Conservation (phyloP, 331 rosid genomes). For the Rhamnella rubrinervis region DNA sequence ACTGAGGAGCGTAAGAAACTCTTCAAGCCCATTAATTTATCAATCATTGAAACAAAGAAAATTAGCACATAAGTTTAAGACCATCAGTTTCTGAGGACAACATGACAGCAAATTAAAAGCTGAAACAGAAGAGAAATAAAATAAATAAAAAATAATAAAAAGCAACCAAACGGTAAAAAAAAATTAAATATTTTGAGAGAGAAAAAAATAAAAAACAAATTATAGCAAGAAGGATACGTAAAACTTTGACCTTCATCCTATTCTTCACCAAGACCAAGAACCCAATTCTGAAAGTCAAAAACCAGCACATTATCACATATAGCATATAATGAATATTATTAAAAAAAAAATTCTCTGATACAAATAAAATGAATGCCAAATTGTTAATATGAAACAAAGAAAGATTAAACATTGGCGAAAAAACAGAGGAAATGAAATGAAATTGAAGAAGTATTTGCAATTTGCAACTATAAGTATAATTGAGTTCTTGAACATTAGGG, state of each 20-base stretch:
- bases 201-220: not conserved
- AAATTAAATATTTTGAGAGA: not conserved
- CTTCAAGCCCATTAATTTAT: not conserved
- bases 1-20: not conserved
- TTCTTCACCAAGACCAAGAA: conserved; percentile 15
- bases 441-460: too few species aligned
- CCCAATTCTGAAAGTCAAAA: not conserved
- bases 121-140: not conserved
- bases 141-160: too few species aligned
- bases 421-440: too few species aligned
- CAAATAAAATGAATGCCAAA: too few species aligned
- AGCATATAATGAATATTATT: too few species aligned
- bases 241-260: conserved; percentile 63
- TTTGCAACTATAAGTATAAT: too few species aligned
- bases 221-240: conserved; percentile 49
- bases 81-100: not conserved
- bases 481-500: too few species aligned
- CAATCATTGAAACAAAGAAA: not conserved
- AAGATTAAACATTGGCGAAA: too few species aligned
- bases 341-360: too few species aligned
- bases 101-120: not conserved
- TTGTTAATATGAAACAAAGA: too few species aligned
- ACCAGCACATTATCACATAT: too few species aligned
- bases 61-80: not conserved
- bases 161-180: not conserved